Evolutionary conservation across 2,329 filamentous ascomycete species (phyloP), one percentile per base, ranked within the genome.

Genomic region (Diaporthe destruens): DNA sequence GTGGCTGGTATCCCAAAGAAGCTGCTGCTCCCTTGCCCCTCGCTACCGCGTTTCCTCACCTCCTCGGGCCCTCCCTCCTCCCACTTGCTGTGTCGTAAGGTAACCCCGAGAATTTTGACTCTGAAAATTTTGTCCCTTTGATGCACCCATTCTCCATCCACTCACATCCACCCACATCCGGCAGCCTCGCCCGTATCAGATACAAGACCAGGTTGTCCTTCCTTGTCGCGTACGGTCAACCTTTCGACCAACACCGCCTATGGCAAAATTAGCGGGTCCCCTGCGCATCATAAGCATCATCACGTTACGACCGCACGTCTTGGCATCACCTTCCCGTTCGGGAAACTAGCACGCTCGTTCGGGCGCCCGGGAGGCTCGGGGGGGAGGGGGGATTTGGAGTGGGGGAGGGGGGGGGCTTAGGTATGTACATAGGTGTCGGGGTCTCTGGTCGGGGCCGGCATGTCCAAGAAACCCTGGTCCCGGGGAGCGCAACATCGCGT

Each of bases 281-380:
- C 36, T 47, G 42, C 42, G 3, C 44, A 65, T 42, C 59, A 39
- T 6, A 23, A 47, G 25, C 25, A 51, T 65, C 59, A 65, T 51
- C 59, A 66, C 47, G 61, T 66, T 66, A 14, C 29, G 47, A 25
- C 57, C 47, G 61, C 61, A 29, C 32, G 61, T 5, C 47, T 53
- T 66, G 61, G 61, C 47, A 66, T 51, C 32, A 53, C 47, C 61
- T 53, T 51, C 44, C 47, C 47, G 4, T 25, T 53, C 23, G 32
- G 14, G 20, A 18, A 49, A 6, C 29, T 39, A 47, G 14, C 61
- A 42, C 44, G 47, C 32, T 39, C 47, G 4, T 51, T 39, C 61
- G 47, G 61, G 47, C 29, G 23, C 47, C 44, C 29, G 47, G 32
- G 61, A 47, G 39, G 23, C 16, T n/a, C 5, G 18, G 2, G 32